These are phyloP conservation scores for Pythium utonaiense DNA, from an alignment of 352 stramenopile species.

Conservation along the genomic window DNA sequence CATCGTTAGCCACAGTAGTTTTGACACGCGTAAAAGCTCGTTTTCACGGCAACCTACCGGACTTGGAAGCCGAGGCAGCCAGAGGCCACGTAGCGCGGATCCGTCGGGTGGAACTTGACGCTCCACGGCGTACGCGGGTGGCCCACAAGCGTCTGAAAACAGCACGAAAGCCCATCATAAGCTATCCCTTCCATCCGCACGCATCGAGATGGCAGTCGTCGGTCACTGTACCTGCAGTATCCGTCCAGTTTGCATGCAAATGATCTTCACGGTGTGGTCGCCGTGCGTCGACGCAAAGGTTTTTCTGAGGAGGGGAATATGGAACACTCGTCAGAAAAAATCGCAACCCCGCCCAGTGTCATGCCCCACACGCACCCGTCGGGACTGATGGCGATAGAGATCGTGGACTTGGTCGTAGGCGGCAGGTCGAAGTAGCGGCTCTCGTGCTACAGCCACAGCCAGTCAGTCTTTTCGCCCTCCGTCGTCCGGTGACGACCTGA, in stretches of 20 bases:
- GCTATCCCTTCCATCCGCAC: too few relatives aligned
- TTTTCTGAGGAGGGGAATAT: too few relatives aligned
- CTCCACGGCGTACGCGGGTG: slow-evolving; percentile 93
- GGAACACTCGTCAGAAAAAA: neutral
- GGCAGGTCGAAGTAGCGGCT: slow-evolving; percentile 84
- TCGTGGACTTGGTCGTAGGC: slow-evolving; percentile 84
- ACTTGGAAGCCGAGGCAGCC: slow-evolving; percentile 97
- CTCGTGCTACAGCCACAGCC: slow-evolving; percentile 47
- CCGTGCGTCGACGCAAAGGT: slow-evolving; percentile 97
- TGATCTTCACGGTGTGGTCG: slow-evolving; percentile 98
- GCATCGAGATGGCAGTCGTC: too few relatives aligned
- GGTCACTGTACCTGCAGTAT: slow-evolving; percentile 79
- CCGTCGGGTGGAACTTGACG: slow-evolving; percentile 96
- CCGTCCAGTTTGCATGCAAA: slow-evolving; percentile 86
- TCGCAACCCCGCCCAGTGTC: neutral
- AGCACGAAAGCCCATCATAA: too few relatives aligned
- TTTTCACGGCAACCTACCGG: slow-evolving; percentile 33
- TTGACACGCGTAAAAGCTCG: too few relatives aligned
- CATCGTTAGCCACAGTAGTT: too few relatives aligned
- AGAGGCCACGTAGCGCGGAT: slow-evolving; percentile 93
- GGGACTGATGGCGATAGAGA: slow-evolving; percentile 85
- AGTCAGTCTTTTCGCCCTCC: neutral
- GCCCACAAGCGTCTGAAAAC: slow-evolving; percentile 65
- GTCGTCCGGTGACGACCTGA: too few relatives aligned
- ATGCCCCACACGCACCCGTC: slow-evolving; percentile 45